Evolutionary conservation across 2,329 filamentous ascomycete genomes (phyloP).

Genomic region (Allantophomopsis cytisporea): DNA sequence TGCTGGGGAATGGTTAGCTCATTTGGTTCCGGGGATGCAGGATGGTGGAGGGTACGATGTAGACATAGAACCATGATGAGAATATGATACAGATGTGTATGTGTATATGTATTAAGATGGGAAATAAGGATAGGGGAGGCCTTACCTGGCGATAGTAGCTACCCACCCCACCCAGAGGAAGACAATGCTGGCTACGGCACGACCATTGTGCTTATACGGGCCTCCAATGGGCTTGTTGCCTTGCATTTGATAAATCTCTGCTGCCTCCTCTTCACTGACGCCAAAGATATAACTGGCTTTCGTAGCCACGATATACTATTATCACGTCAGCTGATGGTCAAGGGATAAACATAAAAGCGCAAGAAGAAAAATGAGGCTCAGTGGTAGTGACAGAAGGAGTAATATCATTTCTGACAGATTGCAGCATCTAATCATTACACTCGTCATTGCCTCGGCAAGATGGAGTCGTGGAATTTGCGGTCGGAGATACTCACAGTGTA

Average conservation of each 20-base stretch:
- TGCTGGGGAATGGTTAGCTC: constrained; percentile 8
- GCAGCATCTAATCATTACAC: constrained; percentile 3
- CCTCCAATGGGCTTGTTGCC: constrained; percentile 20
- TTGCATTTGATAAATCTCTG: constrained; percentile 8
- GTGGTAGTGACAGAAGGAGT: no score
- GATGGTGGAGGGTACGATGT: no score
- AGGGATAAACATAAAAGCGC: no score
- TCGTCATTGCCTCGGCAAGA: background rate
- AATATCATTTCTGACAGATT: constrained; percentile 23
- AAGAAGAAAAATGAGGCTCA: no score
- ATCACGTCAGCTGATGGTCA: no score
- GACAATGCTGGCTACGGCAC: constrained; percentile 34
- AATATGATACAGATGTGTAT: no score
- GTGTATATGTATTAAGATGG: no score
- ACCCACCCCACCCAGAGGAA: constrained; percentile 38
- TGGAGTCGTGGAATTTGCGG: background rate
- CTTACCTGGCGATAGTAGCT: constrained; percentile 29
- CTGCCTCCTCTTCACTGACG: background rate
- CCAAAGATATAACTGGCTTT: background rate
- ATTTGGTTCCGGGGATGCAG: no score
- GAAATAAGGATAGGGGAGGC: no score
- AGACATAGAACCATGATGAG: no score
- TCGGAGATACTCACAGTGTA: constrained; percentile 24
- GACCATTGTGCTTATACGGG: constrained; percentile 31
- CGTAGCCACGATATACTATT: background rate